Evolutionary conservation across 2,329 filamentous ascomycete genomes (phyloP).

Genomic region (Eutypa lata): DNA sequence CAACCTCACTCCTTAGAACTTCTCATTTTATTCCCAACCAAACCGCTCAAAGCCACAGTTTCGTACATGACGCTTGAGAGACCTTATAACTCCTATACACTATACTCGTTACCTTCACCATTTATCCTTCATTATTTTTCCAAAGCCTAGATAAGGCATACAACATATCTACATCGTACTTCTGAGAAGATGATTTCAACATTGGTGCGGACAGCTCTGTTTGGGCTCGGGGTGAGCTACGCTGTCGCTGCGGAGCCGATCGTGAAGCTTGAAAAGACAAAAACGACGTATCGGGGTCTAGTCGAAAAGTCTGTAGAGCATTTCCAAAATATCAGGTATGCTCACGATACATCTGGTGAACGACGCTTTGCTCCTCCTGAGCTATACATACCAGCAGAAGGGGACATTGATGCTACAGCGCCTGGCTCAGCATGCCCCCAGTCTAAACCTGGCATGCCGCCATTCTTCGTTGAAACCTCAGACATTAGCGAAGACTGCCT

Average conservation of each 20-base stretch:
- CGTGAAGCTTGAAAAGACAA: constrained; percentile 1
- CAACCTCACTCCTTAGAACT: too few species aligned
- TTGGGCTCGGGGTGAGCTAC: background rate
- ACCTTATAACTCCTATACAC: too few species aligned
- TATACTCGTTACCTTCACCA: too few species aligned
- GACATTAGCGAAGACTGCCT: constrained; percentile 26
- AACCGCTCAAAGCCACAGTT: too few species aligned
- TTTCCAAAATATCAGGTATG: constrained; percentile 24
- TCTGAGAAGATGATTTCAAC: background rate
- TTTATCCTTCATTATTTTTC: too few species aligned
- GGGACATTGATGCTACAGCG: constrained; percentile 3
- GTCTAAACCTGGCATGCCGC: constrained; percentile 17
- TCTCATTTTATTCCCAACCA: too few species aligned
- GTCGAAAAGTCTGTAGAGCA: constrained; percentile 16
- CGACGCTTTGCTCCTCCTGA: constrained; percentile 25
- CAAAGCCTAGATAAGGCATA: too few species aligned
- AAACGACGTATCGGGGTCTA: constrained; percentile 13
- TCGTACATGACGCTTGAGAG: too few species aligned
- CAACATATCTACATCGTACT: too few species aligned
- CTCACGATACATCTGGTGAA: constrained; percentile 20
- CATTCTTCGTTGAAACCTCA: constrained; percentile 21
- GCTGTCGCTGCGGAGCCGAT: constrained; percentile 3
- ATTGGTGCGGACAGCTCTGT: background rate
- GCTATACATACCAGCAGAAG: constrained; percentile 14
- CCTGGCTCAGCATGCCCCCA: constrained; percentile 26